Percentiles rank a stretch among this genome's conserved stretches.
Conservation (phyloP, 1,284 basidiomycete genomes). For the Heterobasidion occidentale region DNA sequence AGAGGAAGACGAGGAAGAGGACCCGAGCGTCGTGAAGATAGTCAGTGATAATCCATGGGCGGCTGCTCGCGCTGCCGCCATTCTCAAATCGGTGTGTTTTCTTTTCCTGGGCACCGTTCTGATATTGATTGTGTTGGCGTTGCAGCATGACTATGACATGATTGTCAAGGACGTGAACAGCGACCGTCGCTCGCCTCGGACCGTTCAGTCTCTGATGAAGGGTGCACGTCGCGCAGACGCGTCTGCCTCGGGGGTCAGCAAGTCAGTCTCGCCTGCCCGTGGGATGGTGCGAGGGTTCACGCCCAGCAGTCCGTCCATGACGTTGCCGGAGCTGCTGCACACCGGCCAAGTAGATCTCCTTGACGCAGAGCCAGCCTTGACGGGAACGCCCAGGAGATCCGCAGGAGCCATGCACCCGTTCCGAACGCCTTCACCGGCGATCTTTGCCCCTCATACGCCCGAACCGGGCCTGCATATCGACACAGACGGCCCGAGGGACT, state of each 20-base stretch:
- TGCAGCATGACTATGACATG: conserved; percentile 78
- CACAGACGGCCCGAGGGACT: conserved; percentile 25
- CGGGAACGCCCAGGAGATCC: not conserved
- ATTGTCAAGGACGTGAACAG: conserved; percentile 49
- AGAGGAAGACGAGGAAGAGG: conserved; percentile 30
- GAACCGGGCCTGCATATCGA: conserved; percentile 7
- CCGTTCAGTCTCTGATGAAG: conserved; percentile 26
- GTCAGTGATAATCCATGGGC: conserved; percentile 74
- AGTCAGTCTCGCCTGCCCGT: conserved; percentile 15
- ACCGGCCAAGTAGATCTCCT: conserved; percentile 51
- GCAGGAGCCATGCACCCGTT: conserved; percentile 6
- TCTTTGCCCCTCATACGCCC: conserved; percentile 3
- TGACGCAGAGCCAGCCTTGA: too few relatives aligned
- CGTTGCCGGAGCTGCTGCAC: conserved; percentile 45
- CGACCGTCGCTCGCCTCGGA: conserved; percentile 16
- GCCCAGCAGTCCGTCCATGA: conserved; percentile 45
- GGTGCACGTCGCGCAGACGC: conserved; percentile 27
- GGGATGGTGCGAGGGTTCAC: conserved; percentile 33
- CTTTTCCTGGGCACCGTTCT: not conserved
- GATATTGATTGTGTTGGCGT: not conserved
- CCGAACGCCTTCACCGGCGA: conserved; percentile 12
- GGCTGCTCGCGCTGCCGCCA: conserved; percentile 84
- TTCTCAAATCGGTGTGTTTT: conserved; percentile 64
- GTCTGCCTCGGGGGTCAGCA: conserved; percentile 27
- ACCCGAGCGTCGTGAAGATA: conserved; percentile 59